Base-by-base conservation (phyloP, 106 monocot genomes). In the Platanthera zijinensis region DNA sequence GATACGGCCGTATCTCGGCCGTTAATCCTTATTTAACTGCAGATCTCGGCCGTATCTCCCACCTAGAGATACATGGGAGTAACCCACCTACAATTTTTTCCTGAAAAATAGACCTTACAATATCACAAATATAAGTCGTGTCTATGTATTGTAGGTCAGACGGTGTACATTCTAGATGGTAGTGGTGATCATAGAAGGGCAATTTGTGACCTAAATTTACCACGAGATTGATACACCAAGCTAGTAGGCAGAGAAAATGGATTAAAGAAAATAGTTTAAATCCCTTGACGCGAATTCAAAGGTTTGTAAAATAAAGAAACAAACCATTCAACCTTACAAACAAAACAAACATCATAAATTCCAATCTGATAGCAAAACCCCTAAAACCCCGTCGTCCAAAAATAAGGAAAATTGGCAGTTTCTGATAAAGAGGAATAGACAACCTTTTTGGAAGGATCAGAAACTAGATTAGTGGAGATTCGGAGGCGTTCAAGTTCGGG, bases 391-490 rank as follows among this genome's bases (percentile, higher is more conserved):
- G 10, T 72, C 51, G 10, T 14, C 51, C 8, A 19, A 51, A 8
- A 71, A 71, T 61, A 19, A n/a, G 19, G 19, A 8, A 61, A 21
- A 61, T n/a, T 10, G 66, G 7, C 30, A 32, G 66, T 32, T 66
- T 4, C 32, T 0, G 25, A 66, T 25, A 30, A 66, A 32, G 30
- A 25, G 66, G 3, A 32, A 49, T 17, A 13, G 52, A 5, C 25
- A 32, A 78, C 78, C 79, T 57, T 79, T 72, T 79, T 71, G 32
- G 72, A 61, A 3, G 79, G 71, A 72, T 79, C 79, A 0, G 57
- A 57, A 18, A 72, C 48, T 1, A 79, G 79, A 59, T 25, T 46
- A 47, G 79, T 56, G 45, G 71, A 54, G 56, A 79, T 72, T 52
- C 71, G 70, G 50, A 79, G 54, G 8, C 54, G 52, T 21, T 79